Conservation (phyloP, 768 basidiomycete species). For the Trametes elegans region DNA sequence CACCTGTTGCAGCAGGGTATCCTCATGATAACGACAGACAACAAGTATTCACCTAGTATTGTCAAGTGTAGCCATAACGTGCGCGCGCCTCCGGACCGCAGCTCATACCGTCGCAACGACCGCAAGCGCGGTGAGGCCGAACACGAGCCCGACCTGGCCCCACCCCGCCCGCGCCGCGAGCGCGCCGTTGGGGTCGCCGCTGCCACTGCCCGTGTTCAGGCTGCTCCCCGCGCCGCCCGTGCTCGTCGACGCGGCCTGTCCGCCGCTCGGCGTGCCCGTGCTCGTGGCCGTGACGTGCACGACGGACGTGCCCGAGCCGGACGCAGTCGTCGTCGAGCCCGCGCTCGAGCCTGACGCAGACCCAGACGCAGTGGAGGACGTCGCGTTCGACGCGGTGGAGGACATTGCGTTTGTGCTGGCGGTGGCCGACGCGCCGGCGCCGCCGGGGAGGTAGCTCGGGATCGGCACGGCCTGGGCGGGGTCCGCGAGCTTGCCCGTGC, state of each 20-base stretch:
- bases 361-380: not conserved
- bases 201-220: not conserved
- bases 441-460: conserved; percentile 13
- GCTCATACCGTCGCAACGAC: not conserved
- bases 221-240: not conserved
- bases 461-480: conserved; percentile 36
- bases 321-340: not conserved
- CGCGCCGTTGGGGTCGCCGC: not conserved
- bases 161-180: not conserved
- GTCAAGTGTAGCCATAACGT: no score
- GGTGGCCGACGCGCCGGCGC: conserved; percentile 1
- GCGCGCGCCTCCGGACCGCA: no score
- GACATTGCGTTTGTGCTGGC: not conserved
- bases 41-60: no score
- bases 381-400: not conserved
- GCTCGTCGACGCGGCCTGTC: not conserved
- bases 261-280: not conserved
- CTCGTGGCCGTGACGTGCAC: not conserved
- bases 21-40: no score
- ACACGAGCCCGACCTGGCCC: not conserved
- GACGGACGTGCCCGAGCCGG: not conserved
- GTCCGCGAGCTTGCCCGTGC: conserved; percentile 51
- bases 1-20: no score
- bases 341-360: not conserved
- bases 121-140: not conserved